Evolutionary conservation across 2,329 filamentous ascomycete species (phyloP), one percentile per base, ranked within the genome.

Genomic region (Fusarium solani-melongenae): DNA sequence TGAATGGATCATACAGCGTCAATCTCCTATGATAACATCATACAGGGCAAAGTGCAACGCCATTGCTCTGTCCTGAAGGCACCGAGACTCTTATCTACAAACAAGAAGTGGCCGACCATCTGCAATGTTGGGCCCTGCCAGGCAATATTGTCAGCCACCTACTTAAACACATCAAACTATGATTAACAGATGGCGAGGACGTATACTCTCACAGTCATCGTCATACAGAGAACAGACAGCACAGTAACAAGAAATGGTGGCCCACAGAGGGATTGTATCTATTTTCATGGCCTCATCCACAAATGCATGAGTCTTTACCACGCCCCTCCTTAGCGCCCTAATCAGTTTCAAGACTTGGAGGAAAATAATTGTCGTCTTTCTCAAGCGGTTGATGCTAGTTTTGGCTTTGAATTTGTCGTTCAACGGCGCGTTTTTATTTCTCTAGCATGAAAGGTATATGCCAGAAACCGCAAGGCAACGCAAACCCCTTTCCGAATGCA

Each of bases 401-500:
- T 72, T 15, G 44, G 22, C 34, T 36, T 36, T 36, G 34, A 24
- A 61, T 49, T 76, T 77, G 76, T 78, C 76, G 74, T 78, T 78
- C 75, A 78, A 78, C 76, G 76, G 76, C 70, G 76, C 76, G 76
- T 78, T 75, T 77, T 73, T 77, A 76, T 77, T 53, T 75, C 69
- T 78, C 76, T 78, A 78, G 76, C 76, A 78, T 73, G 70, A 73
- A 64, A 63, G 53, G 31, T 78, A 78, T 78, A 68, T 78, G 76
- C 76, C 63, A 78, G 76, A 77, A 51, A 78, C 72, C 72, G 76
- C 76, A 78, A 74, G 46, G 76, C 67, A 78, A 78, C 76, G 76
- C 76, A 77, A 78, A 76, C 72, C 76, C 76, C 74, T 76, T 77
- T 78, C 76, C 76, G 24, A 75, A 78, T 78, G 76, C 76, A 78